A percentile compares a stretch with the other conserved stretches of the same genome.
These are phyloP conservation scores for Teratosphaeria destructans DNA, from an alignment of 2,329 filamentous ascomycete genomes.

Conservation along the genomic window DNA sequence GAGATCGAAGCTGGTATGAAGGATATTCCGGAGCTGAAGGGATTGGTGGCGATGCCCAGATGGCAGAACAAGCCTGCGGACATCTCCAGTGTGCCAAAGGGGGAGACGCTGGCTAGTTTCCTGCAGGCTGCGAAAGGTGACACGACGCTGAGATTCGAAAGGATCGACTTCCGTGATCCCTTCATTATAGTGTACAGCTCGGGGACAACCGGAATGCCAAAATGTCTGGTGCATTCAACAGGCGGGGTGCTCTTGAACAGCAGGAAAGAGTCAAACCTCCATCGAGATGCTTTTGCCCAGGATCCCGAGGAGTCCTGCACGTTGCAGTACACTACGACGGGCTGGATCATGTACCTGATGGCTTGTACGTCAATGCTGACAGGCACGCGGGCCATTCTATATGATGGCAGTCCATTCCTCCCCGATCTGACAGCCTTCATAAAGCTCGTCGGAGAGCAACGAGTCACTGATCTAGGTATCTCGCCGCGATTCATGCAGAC, in stretches of 20 bases:
- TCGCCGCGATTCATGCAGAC: slow-evolving; percentile 70
- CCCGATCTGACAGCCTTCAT: slow-evolving; percentile 57
- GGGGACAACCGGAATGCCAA: slow-evolving; percentile 73
- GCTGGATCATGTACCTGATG: slow-evolving; percentile 81
- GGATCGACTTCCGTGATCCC: slow-evolving; percentile 61
- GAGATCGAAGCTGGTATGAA: slow-evolving; percentile 55
- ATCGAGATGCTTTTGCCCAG: slow-evolving; percentile 34
- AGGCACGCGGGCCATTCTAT: slow-evolving; percentile 57
- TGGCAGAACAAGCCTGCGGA: slow-evolving; percentile 50
- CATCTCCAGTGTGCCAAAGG: slow-evolving; percentile 42
- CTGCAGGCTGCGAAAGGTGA: slow-evolving; percentile 29
- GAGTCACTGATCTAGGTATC: slow-evolving; percentile 62
- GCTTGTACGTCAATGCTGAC: slow-evolving; percentile 49
- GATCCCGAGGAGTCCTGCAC: slow-evolving; percentile 27
- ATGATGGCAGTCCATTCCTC: slow-evolving; percentile 72
- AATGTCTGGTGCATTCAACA: slow-evolving; percentile 72
- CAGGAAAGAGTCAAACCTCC: slow-evolving; percentile 51
- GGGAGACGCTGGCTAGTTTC: slow-evolving; percentile 35
- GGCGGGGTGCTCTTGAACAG: slow-evolving; percentile 53
- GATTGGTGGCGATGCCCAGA: slow-evolving; percentile 55
- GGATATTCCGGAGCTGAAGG: slow-evolving; percentile 49
- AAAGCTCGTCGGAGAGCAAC: slow-evolving; percentile 50
- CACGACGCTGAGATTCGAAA: slow-evolving; percentile 43
- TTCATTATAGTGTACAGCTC: slow-evolving; percentile 58
- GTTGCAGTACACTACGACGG: slow-evolving; percentile 55